Percentiles rank a stretch among this genome's conserved stretches.
phyloP scores from a whole-genome alignment of 148 eudicot genomes.

The Bassia scoparia region DNA sequence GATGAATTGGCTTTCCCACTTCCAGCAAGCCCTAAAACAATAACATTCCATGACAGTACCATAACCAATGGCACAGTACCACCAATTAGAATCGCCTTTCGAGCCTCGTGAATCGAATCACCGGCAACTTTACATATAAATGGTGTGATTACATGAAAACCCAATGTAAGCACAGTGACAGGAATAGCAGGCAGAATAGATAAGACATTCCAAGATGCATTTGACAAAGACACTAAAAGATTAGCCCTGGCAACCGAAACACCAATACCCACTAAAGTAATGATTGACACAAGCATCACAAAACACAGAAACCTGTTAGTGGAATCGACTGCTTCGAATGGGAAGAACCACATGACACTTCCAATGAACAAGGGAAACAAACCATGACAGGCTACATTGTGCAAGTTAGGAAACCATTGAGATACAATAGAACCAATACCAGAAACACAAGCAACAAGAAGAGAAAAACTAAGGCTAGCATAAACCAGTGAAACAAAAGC shows the following conservation, averaged over 20 bases:
- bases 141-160: conserved; percentile 76
- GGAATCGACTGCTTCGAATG: conserved; percentile 48
- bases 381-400: conserved; percentile 36
- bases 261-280: conserved; percentile 54
- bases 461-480: conserved; percentile 62
- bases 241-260: conserved; percentile 43
- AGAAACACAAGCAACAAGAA: conserved; percentile 68
- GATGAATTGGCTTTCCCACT: conserved; percentile 23
- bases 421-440: conserved; percentile 59
- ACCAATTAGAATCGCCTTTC: conserved; percentile 55
- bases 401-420: conserved; percentile 48
- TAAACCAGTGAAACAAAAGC: conserved; percentile 55
- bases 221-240: conserved; percentile 35
- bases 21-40: conserved; percentile 69
- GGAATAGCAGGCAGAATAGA: conserved; percentile 64
- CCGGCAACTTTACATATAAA: conserved; percentile 65
- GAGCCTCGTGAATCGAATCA: conserved; percentile 44
- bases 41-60: conserved; percentile 67
- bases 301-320: conserved; percentile 51
- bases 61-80: conserved; percentile 60
- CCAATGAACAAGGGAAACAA: conserved; percentile 49
- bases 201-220: conserved; percentile 49
- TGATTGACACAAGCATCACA: conserved; percentile 58
- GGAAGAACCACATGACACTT: conserved; percentile 39
- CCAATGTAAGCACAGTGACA: conserved; percentile 61